These are phyloP conservation scores for Funneliformis geosporum DNA, from an alignment of 192 early-diverging fungal genomes.

Conservation along the genomic window DNA sequence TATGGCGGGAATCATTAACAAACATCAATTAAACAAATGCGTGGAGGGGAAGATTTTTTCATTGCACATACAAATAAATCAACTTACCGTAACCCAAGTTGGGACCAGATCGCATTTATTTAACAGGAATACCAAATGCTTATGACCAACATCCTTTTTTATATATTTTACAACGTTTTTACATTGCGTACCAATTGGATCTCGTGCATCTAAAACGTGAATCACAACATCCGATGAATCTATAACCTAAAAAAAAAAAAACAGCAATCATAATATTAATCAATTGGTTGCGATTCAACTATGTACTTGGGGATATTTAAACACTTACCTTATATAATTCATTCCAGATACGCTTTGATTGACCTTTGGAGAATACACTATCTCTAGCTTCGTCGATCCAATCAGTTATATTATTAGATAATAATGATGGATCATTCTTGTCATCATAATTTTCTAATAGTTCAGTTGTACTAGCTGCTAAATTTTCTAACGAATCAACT, in stretches of 20 bases:
- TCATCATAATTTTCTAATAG: constrained; percentile 65
- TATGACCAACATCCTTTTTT: constrained; percentile 91
- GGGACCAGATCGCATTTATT: constrained; percentile 99
- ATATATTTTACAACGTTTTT: constrained; percentile 88
- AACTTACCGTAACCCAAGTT: constrained; percentile 92
- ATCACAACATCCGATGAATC: constrained; percentile 95
- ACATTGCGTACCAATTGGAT: constrained; percentile 96
- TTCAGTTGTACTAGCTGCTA: constrained; percentile 68
- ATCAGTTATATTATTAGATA: constrained; percentile 74
- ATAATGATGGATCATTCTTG: constrained; percentile 67
- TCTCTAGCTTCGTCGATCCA: constrained; percentile 76
- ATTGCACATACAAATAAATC: constrained; percentile 10
- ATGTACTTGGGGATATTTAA: background rate
- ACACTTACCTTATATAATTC: constrained; percentile 89
- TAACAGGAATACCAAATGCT: constrained; percentile 93
- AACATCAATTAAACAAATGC: background rate
- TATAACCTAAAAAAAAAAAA: constrained; percentile 59
- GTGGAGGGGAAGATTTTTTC: background rate
- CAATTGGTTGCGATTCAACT: background rate
- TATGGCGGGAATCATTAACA: constrained; percentile 6
- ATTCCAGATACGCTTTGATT: constrained; percentile 97
- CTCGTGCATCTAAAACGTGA: constrained; percentile 97
- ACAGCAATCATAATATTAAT: background rate
- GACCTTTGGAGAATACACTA: constrained; percentile 90
- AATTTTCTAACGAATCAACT: constrained; percentile 74